Evolutionary conservation across 768 basidiomycete genomes (phyloP).

Genomic region (Pleurotus ostreatus): DNA sequence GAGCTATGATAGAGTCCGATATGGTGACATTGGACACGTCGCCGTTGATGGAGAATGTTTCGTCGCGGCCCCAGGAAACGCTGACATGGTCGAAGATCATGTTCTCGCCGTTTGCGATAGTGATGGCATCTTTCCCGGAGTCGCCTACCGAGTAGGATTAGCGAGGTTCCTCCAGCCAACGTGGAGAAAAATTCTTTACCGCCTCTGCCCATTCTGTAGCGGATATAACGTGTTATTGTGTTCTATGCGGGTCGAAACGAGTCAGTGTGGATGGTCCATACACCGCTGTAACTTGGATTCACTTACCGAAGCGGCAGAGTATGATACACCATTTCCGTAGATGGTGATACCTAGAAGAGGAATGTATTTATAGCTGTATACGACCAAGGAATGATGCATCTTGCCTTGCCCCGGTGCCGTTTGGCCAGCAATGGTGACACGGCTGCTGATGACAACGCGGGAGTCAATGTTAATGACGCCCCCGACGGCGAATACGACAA

Average conservation of each 20-base stretch:
- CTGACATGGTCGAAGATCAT: slow-evolving; percentile 35
- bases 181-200: slow-evolving; percentile 13
- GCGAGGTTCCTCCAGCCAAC: background rate
- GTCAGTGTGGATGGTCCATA: background rate
- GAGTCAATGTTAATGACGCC: slow-evolving; percentile 27
- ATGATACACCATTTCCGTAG: slow-evolving; percentile 29
- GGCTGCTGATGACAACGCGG: slow-evolving; percentile 26
- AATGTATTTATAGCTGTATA: background rate
- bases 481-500: slow-evolving; percentile 30
- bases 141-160: slow-evolving; percentile 16
- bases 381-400: background rate
- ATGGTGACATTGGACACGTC: slow-evolving; percentile 33
- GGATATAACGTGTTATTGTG: slow-evolving; percentile 24
- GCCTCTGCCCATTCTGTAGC: slow-evolving; percentile 25
- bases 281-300: background rate
- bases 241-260: slow-evolving; percentile 10
- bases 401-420: slow-evolving; percentile 30
- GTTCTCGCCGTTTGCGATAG: slow-evolving; percentile 28
- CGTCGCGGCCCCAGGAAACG: slow-evolving; percentile 30
- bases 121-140: slow-evolving; percentile 29
- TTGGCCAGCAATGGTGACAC: slow-evolving; percentile 29
- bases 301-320: slow-evolving; percentile 19
- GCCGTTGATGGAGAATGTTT: slow-evolving; percentile 31
- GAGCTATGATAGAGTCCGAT: slow-evolving; percentile 32
- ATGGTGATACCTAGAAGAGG: slow-evolving; percentile 23